Conservation (phyloP, 75 land plant genomes). For the Larix kaempferi region DNA sequence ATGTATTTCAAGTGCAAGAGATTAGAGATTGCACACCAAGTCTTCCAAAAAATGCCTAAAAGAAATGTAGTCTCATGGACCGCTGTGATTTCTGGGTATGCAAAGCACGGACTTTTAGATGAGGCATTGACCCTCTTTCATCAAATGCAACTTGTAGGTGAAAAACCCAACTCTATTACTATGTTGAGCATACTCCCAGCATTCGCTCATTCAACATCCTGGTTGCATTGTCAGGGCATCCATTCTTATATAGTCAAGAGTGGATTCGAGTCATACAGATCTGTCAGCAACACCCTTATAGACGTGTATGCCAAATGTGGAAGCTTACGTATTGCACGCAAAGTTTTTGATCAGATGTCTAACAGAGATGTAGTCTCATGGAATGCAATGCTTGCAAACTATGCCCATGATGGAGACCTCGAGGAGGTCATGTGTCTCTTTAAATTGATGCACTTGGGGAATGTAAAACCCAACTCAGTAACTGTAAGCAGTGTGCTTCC, state of each 20-base stretch:
- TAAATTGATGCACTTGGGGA: too few relatives aligned
- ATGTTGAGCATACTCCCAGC: slow-evolving; percentile 46
- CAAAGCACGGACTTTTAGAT: slow-evolving; percentile 32
- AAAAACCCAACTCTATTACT: slow-evolving; percentile 41
- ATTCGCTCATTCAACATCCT: slow-evolving; percentile 27
- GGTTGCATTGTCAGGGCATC: slow-evolving; percentile 36
- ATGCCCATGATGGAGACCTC: slow-evolving; percentile 23
- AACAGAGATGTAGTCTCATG: slow-evolving; percentile 45
- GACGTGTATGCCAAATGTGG: slow-evolving; percentile 49
- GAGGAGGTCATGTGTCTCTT: slow-evolving; percentile 12
- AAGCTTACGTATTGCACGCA: slow-evolving; percentile 22
- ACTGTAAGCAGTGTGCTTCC: slow-evolving; percentile 55
- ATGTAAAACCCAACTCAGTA: slow-evolving; percentile 26
- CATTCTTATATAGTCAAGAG: slow-evolving; percentile 48
- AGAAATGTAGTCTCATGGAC: slow-evolving; percentile 53
- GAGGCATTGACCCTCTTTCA: slow-evolving; percentile 44
- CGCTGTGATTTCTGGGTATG: slow-evolving; percentile 54
- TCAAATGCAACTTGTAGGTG: slow-evolving; percentile 31
- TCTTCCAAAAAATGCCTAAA: slow-evolving; percentile 35
- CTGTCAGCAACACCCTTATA: slow-evolving; percentile 50
- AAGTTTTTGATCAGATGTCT: slow-evolving; percentile 46
- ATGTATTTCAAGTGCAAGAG: slow-evolving; percentile 74
- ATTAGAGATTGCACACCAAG: slow-evolving; percentile 33
- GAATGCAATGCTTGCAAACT: slow-evolving; percentile 44
- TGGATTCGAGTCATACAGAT: slow-evolving; percentile 38